These are phyloP conservation scores for Scheffersomyces segobiensis DNA, from an alignment of 1,139 yeast genomes.

Conservation along the genomic window DNA sequence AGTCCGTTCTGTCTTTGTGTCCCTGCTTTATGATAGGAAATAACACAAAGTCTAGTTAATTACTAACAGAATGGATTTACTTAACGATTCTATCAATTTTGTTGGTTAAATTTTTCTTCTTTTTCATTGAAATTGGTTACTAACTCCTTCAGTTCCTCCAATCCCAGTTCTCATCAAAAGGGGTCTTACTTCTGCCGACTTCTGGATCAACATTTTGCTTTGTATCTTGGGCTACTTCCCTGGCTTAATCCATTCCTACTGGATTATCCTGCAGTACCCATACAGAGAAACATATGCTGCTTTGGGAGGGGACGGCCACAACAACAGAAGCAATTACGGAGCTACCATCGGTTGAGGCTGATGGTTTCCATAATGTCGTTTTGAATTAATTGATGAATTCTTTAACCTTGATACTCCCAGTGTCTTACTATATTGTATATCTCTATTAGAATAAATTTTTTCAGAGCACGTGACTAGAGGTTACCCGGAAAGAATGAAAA, in stretches of 20 bases:
- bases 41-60: not conserved
- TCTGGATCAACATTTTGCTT: constrained; percentile 71
- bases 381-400: not conserved
- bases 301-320: constrained; percentile 34
- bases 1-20: not conserved
- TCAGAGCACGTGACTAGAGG: not conserved
- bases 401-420: not conserved
- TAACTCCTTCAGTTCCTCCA: constrained; percentile 55
- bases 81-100: not conserved
- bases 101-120: not conserved
- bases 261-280: constrained; percentile 58
- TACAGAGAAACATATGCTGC: constrained; percentile 36
- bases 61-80: not conserved
- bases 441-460: constrained; percentile 2
- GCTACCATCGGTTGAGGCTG: constrained; percentile 12
- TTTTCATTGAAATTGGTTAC: constrained; percentile 2
- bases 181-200: constrained; percentile 69
- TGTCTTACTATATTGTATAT: not conserved
- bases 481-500: not conserved
- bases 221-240: constrained; percentile 82
- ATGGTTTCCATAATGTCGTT: not conserved
- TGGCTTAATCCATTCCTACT: constrained; percentile 68
- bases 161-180: constrained; percentile 77
- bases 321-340: constrained; percentile 31
- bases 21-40: not conserved